These are phyloP conservation scores for Pascua guehoae DNA, from an alignment of 1,284 basidiomycete genomes.

Conservation along the genomic window DNA sequence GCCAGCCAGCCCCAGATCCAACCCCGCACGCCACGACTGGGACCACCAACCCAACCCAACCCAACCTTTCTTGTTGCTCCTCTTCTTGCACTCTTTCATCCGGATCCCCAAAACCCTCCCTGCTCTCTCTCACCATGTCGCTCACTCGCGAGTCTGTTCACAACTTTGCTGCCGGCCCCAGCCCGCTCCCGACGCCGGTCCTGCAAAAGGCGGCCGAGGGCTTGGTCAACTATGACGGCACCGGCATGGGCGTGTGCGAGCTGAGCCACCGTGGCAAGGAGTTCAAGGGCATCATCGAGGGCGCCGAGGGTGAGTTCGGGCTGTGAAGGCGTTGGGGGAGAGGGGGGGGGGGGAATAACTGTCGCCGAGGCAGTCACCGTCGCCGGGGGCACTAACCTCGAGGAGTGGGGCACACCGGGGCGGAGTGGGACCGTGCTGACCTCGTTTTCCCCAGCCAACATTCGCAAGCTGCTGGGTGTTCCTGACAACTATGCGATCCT, in stretches of 20 bases:
- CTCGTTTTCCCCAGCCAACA: constrained; percentile 49
- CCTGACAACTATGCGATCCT: constrained; percentile 80
- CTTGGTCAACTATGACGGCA: constrained; percentile 78
- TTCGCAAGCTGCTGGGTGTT: constrained; percentile 70
- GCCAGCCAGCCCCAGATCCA: too few relatives aligned
- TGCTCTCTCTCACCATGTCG: constrained; percentile 2
- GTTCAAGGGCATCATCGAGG: constrained; percentile 67
- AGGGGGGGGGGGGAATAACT: not conserved
- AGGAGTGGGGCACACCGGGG: not conserved
- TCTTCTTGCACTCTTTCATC: too few relatives aligned
- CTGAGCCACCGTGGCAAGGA: constrained; percentile 88
- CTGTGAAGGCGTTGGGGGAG: not conserved
- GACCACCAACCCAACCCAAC: too few relatives aligned
- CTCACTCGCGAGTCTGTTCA: constrained; percentile 55
- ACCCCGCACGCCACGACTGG: too few relatives aligned
- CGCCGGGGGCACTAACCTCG: too few relatives aligned
- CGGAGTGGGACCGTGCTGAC: not conserved
- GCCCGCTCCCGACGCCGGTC: constrained; percentile 75
- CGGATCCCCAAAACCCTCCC: too few relatives aligned
- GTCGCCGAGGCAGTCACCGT: not conserved
- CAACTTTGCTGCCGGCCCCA: constrained; percentile 91
- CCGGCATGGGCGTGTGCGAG: constrained; percentile 90
- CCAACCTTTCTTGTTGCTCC: too few relatives aligned
- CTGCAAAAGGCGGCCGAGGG: constrained; percentile 69
- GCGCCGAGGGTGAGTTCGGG: constrained; percentile 56